Evolutionary conservation across 768 basidiomycete species (phyloP).

Genomic region (Panaeolus cyanescens): DNA sequence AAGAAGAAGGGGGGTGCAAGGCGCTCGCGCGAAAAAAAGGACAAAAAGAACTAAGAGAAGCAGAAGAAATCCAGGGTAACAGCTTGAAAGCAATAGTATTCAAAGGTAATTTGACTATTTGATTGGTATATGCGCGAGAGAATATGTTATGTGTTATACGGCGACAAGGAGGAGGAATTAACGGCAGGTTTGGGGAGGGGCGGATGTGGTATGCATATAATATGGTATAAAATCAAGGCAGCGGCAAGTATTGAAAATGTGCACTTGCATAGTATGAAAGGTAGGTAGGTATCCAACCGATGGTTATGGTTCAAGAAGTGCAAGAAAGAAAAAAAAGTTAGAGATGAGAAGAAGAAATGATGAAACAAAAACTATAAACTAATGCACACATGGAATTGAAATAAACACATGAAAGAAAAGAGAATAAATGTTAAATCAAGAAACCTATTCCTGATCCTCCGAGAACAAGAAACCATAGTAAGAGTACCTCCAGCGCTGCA

Average conservation of each 20-base stretch:
- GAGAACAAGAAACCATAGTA: constrained; percentile 1
- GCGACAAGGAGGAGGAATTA: constrained; percentile 5
- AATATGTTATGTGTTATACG: constrained; percentile 2
- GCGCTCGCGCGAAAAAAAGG: constrained; percentile 3
- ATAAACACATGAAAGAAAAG: background rate
- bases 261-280: constrained; percentile 11
- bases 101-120: constrained; percentile 9
- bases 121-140: constrained; percentile 8
- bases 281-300: constrained; percentile 7
- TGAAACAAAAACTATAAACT: constrained; percentile 7
- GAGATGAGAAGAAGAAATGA: constrained; percentile 5
- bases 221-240: constrained; percentile 9
- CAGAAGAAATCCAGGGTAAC: constrained; percentile 6
- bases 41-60: background rate
- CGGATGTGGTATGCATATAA: constrained; percentile 9
- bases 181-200: constrained; percentile 10
- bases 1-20: background rate
- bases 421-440: background rate
- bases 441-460: constrained; percentile 3
- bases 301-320: constrained; percentile 10
- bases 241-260: constrained; percentile 4
- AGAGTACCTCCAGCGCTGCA: background rate
- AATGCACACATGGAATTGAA: background rate
- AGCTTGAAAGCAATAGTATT: constrained; percentile 10
- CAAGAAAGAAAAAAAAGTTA: constrained; percentile 5